Evolutionary conservation across 1,284 basidiomycete species (phyloP).

Genomic region (Takashimella tepidaria): DNA sequence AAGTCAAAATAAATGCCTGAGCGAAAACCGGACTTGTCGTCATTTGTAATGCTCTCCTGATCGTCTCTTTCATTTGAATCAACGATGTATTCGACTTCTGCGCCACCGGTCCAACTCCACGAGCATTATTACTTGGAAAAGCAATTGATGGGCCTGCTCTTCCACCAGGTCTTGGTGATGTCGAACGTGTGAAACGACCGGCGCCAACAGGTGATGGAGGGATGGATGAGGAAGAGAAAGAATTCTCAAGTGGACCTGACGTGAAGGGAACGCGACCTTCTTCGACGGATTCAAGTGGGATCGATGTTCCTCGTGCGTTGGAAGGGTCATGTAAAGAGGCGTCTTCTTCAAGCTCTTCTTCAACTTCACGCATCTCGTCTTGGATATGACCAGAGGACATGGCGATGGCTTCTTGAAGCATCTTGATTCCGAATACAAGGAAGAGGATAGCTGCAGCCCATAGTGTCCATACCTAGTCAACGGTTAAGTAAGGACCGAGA

Average conservation of each 20-base stretch:
- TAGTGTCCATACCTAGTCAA: conserved; percentile 42
- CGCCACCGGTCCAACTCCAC: conserved; percentile 4
- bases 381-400: conserved; percentile 71
- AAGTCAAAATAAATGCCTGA: conserved; percentile 90
- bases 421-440: conserved; percentile 77
- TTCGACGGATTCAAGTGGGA: conserved; percentile 41
- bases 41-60: conserved; percentile 74
- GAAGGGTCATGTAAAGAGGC: conserved; percentile 33
- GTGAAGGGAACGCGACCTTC: conserved; percentile 23
- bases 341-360: conserved; percentile 67
- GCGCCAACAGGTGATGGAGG: conserved; percentile 4
- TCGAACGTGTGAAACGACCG: conserved; percentile 5
- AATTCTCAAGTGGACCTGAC: conserved; percentile 8
- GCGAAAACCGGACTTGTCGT: conserved; percentile 90
- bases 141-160: conserved; percentile 15
- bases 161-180: conserved; percentile 8
- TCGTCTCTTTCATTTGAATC: conserved; percentile 56
- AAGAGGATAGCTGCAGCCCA: conserved; percentile 70
- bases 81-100: conserved; percentile 10
- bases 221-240: conserved; percentile 6
- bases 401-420: conserved; percentile 69
- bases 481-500: not conserved
- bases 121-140: conserved; percentile 11
- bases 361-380: conserved; percentile 88
- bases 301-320: conserved; percentile 20